Evolutionary conservation across 1,284 basidiomycete species (phyloP), one percentile per base, ranked within the genome.

Genomic region (Psilocybe mexicana): DNA sequence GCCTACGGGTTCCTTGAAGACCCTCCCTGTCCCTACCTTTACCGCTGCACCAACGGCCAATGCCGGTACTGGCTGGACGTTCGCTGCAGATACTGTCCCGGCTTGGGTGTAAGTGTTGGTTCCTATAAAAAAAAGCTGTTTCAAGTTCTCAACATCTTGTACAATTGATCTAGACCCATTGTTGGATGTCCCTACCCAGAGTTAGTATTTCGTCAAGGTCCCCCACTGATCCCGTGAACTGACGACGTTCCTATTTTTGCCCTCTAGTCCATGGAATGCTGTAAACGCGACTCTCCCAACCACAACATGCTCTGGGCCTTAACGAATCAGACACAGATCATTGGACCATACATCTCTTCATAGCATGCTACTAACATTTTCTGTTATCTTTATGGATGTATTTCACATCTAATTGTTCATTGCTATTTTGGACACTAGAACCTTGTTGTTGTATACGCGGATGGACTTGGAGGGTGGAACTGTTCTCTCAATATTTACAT

Each of bases 21-120:
- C 82, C n/a, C 75, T 86, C 18, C 71, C 77, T 40, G 77, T 69
- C 35, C 83, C 83, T 7, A 83, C 83, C 12, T 83, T 83, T 67
- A 83, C 83, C 3, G 69, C 76, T 18, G 76, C 79, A 12, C 73
- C 77, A 24, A 76, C 74, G 23, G 77, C 81, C 43, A 65, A 71
- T 50, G 81, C 80, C 2, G 90, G 90, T 14, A 77, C 74, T 53
- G 91, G 90, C 36, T 93, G 92, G 92, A 73, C 70, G 53, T 86
- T 91, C 67, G 62, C 79, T 18, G 71, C 72, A 42, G 88, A 87
- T 69, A 81, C 74, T 35, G 70, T 68, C 26, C 65, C 66, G 14
- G 76, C 76, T 8, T 78, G 70, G 65, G 77, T 78, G 77, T 78
- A 65, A 58, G 76, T 69, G 11, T 35, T 47, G 8, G 6, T 25